Percentiles rank a stretch among this genome's conserved stretches.
Evolutionary conservation across 306 rosid genomes (phyloP).

Genomic region (Fragaria nilgerrensis): DNA sequence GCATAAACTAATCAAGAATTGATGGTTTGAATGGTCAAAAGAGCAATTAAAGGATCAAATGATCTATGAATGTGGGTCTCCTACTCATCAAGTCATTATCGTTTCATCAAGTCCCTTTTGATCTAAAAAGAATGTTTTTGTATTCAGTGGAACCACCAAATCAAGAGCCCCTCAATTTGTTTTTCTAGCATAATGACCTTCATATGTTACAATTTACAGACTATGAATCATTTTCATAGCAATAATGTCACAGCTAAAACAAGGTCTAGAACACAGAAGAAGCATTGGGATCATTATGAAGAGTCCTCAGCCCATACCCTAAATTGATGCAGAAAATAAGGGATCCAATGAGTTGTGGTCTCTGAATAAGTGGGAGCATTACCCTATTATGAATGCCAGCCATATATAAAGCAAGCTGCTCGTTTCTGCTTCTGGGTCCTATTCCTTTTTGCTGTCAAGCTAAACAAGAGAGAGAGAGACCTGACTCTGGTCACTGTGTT

Average conservation of each 20-base stretch:
- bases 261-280: not conserved
- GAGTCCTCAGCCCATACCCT: not conserved
- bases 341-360: conserved; percentile 1
- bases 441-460: not conserved
- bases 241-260: not conserved
- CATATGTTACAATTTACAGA: not conserved
- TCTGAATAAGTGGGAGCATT: not conserved
- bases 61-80: not conserved
- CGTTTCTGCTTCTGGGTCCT: conserved; percentile 13
- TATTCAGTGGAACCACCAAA: not conserved
- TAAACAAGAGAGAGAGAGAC: not conserved
- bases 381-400: not conserved
- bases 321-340: not conserved
- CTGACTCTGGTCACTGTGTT: not conserved
- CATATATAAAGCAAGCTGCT: not conserved
- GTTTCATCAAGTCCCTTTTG: not conserved
- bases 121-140: conserved; percentile 2
- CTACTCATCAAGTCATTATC: not conserved
- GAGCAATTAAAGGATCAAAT: not conserved
- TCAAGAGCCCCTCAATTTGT: not conserved
- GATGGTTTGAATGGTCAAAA: conserved; percentile 13
- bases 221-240: not conserved
- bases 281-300: not conserved
- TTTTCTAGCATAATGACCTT: not conserved
- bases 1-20: not conserved